Evolutionary conservation across 1,284 basidiomycete species (phyloP), one percentile per base, ranked within the genome.

Genomic region (Anthracocystis setariae): DNA sequence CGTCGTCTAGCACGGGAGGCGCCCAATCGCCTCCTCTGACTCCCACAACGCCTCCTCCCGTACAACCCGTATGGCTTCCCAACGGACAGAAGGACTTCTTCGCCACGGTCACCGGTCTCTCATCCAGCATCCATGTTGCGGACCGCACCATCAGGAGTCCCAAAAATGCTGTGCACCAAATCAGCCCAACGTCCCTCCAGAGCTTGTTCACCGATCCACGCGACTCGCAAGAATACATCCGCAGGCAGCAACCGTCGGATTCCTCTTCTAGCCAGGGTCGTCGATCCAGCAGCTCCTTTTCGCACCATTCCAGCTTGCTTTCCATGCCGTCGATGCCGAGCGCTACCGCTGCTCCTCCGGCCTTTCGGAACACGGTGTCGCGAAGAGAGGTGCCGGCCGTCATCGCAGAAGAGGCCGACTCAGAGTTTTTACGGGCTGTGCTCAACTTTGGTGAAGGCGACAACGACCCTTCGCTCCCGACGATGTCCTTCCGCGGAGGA

Each of bases 391-490:
- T 64, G 8, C 52, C 56, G 4, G 55, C 67, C 4, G 58, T 65
- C 29, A 61, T 71, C 21, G 62, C 65, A 21, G 68, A 71, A 38
- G 73, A 72, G n/a, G 59, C 35, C 13, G 69, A 75, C 52, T 68
- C 72, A 2, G 74, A 76, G 42, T 74, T 76, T 37, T 35, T 76
- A 15, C 68, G 69, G 5, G 74, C 74, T 27, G 74, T 76, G 15
- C 61, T 76, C 46, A 66, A 69, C 61, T 71, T 67, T 54, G 68
- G 71, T 32, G 63, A 60, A 18, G 54, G 51, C 18, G 54, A 39
- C n/a, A 42, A 54, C 13, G 53, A 64, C 9, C 24, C 21, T 2
- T 46, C 39, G 29, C 29, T 29, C 7, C 25, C 42, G 1, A 25
- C 60, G 15, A 33, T 46, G 8, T 64, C 67, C 5, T 60, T 60